Conservation (phyloP, 441 rosid species). For the Gossypium schwendimanii region DNA sequence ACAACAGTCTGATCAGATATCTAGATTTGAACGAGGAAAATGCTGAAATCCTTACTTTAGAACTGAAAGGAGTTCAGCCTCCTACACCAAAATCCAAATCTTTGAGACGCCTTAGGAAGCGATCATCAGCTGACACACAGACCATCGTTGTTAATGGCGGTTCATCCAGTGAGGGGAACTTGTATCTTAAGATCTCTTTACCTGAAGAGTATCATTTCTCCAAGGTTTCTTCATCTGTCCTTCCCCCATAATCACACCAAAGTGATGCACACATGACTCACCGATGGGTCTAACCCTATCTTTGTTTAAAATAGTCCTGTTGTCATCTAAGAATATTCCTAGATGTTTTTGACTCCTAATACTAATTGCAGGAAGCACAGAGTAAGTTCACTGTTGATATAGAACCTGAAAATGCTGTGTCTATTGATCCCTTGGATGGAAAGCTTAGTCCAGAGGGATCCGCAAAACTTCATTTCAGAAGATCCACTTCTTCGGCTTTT, state of each 20-base stretch:
- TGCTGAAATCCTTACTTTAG: constrained; percentile 61
- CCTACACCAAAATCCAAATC: constrained; percentile 59
- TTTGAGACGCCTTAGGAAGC: constrained; percentile 66
- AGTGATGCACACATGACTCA: neutral
- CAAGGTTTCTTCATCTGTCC: constrained; percentile 37
- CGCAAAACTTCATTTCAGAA: constrained; percentile 47
- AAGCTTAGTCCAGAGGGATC: constrained; percentile 66
- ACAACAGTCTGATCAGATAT: constrained; percentile 72
- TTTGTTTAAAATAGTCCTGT: neutral
- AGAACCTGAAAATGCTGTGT: constrained; percentile 62
- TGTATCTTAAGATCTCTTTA: constrained; percentile 55
- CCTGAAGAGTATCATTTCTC: constrained; percentile 87
- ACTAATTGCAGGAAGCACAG: constrained; percentile 62
- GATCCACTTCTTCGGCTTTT: constrained; percentile 49
- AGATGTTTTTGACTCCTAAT: neutral
- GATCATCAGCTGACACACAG: constrained; percentile 65
- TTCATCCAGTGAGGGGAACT: constrained; percentile 59
- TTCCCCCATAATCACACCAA: neutral
- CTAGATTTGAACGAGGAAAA: constrained; percentile 53
- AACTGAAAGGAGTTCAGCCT: constrained; percentile 79
- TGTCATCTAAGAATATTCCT: neutral
- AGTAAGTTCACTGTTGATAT: constrained; percentile 64
- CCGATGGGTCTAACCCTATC: neutral
- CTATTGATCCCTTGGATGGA: constrained; percentile 59
- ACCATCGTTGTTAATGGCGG: constrained; percentile 46